phyloP scores from a whole-genome alignment of 2,329 filamentous ascomycete species.

The Reticulascus tulasneorum region DNA sequence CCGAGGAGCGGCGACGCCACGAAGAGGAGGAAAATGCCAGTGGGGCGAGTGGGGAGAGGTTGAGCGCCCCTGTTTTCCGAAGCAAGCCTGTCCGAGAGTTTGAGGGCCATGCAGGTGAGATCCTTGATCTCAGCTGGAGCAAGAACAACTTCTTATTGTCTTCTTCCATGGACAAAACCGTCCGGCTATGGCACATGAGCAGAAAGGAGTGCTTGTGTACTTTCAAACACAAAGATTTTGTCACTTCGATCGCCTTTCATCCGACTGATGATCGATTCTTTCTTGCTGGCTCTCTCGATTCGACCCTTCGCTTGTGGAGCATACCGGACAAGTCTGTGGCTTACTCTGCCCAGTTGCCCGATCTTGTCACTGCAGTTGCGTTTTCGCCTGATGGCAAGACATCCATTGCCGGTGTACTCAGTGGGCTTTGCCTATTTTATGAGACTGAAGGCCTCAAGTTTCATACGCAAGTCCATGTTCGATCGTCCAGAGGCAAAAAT shows the following conservation, averaged over 20 bases:
- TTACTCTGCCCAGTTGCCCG: constrained; percentile 70
- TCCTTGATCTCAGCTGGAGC: constrained; percentile 94
- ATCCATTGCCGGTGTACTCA: constrained; percentile 82
- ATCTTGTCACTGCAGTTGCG: constrained; percentile 89
- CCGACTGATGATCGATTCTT: constrained; percentile 96
- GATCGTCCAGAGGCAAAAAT: constrained; percentile 87
- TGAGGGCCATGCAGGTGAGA: constrained; percentile 75
- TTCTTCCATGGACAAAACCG: constrained; percentile 97
- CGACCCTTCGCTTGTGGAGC: constrained; percentile 86
- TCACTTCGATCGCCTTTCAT: constrained; percentile 92
- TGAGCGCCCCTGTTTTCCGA: constrained; percentile 89
- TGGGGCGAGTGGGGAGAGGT: constrained; percentile 52
- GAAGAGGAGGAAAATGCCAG: constrained; percentile 60
- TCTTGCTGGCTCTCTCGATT: constrained; percentile 86
- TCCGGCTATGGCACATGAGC: constrained; percentile 88
- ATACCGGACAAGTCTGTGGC: constrained; percentile 95
- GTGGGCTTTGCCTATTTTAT: constrained; percentile 83
- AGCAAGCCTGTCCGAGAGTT: constrained; percentile 76
- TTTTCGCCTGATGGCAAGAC: constrained; percentile 91
- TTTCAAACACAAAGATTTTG: constrained; percentile 92
- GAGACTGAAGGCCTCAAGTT: constrained; percentile 87
- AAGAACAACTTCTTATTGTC: constrained; percentile 98
- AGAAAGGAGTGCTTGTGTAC: constrained; percentile 83
- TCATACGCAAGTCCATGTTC: constrained; percentile 84
- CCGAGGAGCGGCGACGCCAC: constrained; percentile 71